Base-by-base conservation (phyloP, 345 rosid species). In the Brassica nigra region DNA sequence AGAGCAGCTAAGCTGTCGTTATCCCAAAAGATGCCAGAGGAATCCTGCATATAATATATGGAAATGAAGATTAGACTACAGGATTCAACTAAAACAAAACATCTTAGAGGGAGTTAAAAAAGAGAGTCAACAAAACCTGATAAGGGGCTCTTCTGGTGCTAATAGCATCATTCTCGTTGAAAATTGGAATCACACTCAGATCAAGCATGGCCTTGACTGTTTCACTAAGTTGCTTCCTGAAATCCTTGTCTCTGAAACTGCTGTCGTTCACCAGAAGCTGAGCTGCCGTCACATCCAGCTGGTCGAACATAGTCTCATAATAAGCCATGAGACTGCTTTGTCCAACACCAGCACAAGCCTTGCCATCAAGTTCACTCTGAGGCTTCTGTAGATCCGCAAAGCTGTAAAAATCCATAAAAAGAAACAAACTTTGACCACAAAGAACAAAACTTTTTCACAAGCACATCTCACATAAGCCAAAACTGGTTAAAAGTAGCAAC, bases 291-390 rank as follows among this genome's bases (percentile, higher is more conserved):
- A 96, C 82, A 86, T 96, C 99, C 88, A 96, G 89, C 99, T 96
- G 94, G 75, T 85, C 84, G 70, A 96, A 96, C 85, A 96, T 79
- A 33, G 93, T 75, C 87, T 96, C 99, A 79, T 93, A 96, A 55
- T 93, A 83, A 78, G 99, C 94, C 99, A 96, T 93, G 28, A 96
- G 90, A 83, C 97, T 86, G 67, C 89, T 96, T 80, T 96, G 99
- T 78, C 99, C 99, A 79, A 96, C 99, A 81, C 93, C 99, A 23
- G 99, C 99, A 82, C 98, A 96, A 23, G 95, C 99, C 88, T 96
- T 96, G 66, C 99, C 99, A 84, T 90, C 93, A 79, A 93, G 87
- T 62, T 96, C 98, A 73, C 74, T 69, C 83, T 89, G 99, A 44
- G 98, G 98, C 75, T 93, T 93, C 82, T 96, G 99, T 39, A 96